A percentile compares a stretch with the other conserved stretches of the same genome.
Conservation (phyloP, 2,329 filamentous ascomycete species). For the Fusarium decemcellulare region DNA sequence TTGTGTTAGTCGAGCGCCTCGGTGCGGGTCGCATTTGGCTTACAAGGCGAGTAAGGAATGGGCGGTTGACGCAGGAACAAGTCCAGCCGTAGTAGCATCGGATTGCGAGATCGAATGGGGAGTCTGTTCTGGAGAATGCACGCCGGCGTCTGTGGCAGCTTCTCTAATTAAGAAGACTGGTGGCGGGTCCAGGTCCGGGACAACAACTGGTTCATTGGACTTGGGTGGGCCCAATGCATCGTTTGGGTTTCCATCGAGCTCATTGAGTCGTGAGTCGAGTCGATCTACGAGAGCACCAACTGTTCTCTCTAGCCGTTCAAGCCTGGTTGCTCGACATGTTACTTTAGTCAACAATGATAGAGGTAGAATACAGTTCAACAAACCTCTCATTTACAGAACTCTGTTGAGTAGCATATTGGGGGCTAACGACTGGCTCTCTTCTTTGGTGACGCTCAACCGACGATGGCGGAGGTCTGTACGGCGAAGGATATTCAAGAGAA, state of each 20-base stretch:
- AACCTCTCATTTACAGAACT: constrained; percentile 19
- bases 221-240: background rate
- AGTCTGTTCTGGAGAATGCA: constrained; percentile 33
- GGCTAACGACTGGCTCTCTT: background rate
- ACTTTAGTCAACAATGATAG: background rate
- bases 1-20: background rate
- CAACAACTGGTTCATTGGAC: background rate
- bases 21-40: background rate
- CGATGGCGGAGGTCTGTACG: background rate
- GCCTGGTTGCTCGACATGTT: background rate
- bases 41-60: constrained; percentile 41
- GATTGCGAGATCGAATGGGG: background rate
- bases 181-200: constrained; percentile 29
- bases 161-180: constrained; percentile 48
- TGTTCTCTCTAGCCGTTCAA: constrained; percentile 28
- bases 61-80: constrained; percentile 35
- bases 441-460: background rate
- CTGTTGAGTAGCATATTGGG: background rate
- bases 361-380: background rate
- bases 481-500: constrained; percentile 23
- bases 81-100: constrained; percentile 41
- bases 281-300: constrained; percentile 29
- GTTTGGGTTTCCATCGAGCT: background rate
- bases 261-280: constrained; percentile 25
- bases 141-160: constrained; percentile 43